These are phyloP conservation scores for Pseudopyricularia cyperi DNA, from an alignment of 2,329 filamentous ascomycete genomes.

Conservation along the genomic window DNA sequence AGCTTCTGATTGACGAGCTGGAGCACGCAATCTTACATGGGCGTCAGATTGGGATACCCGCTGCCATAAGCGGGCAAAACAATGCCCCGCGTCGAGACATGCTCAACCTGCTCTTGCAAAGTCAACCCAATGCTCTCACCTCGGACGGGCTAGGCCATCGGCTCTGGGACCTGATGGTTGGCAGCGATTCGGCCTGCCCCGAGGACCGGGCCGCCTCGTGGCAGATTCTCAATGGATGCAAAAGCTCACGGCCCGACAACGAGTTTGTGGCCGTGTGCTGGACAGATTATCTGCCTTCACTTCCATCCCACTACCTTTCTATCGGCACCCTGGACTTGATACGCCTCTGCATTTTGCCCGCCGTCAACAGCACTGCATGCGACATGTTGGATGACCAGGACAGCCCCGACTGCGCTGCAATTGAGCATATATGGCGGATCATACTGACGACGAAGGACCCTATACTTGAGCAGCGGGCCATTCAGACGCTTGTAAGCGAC, in stretches of 20 bases:
- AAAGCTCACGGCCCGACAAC: slow-evolving; percentile 33
- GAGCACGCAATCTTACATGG: slow-evolving; percentile 37
- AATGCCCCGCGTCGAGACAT: slow-evolving; percentile 44
- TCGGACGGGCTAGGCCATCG: slow-evolving; percentile 40
- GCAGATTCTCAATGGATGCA: slow-evolving; percentile 42
- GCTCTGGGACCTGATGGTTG: slow-evolving; percentile 65
- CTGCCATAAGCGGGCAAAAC: slow-evolving; percentile 31
- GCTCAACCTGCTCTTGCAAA: slow-evolving; percentile 41
- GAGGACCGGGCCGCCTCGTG: slow-evolving; percentile 56
- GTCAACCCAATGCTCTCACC: slow-evolving; percentile 49
- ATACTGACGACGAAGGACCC: slow-evolving; percentile 54
- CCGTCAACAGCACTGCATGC: slow-evolving; percentile 29
- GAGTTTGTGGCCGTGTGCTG: slow-evolving; percentile 43
- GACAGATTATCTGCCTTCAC: slow-evolving; percentile 38
- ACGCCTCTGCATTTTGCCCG: slow-evolving; percentile 32
- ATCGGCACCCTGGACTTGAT: slow-evolving; percentile 51
- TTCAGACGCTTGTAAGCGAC: slow-evolving; percentile 53
- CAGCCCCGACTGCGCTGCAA: slow-evolving; percentile 36
- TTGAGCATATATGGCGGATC: slow-evolving; percentile 73
- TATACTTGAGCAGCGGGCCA: slow-evolving; percentile 55
- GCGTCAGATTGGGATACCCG: slow-evolving; percentile 24
- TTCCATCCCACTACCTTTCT: slow-evolving; percentile 47
- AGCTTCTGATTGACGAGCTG: slow-evolving; percentile 51
- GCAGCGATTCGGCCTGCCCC: slow-evolving; percentile 42
- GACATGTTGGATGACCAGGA: slow-evolving; percentile 33